phyloP scores from a whole-genome alignment of 352 stramenopile genomes.

The Globisporangium recalcitrans region DNA sequence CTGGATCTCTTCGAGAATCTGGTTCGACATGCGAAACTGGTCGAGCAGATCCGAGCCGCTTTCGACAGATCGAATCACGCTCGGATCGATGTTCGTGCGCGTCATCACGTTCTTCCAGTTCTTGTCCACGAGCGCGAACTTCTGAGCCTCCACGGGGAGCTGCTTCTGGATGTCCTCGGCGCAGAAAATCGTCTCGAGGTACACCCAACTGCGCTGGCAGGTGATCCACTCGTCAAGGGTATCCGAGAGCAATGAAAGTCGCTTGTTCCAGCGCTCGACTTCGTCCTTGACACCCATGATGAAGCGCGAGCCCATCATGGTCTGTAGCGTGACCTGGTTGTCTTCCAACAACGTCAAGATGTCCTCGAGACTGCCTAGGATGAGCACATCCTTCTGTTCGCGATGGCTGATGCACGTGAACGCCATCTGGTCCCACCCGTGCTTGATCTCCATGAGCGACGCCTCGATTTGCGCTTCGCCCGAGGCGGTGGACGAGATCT shows the following conservation, averaged over 20 bases:
- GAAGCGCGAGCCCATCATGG: slow-evolving; percentile 91
- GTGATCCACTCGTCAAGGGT: slow-evolving; percentile 84
- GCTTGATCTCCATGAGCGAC: slow-evolving; percentile 85
- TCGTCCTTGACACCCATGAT: slow-evolving; percentile 90
- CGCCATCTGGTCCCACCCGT: slow-evolving; percentile 84
- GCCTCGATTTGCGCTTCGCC: slow-evolving; percentile 89
- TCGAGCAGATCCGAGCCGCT: slow-evolving; percentile 67
- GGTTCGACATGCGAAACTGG: slow-evolving; percentile 82
- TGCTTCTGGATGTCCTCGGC: slow-evolving; percentile 88
- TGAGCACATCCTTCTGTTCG: slow-evolving; percentile 85
- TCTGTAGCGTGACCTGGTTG: slow-evolving; percentile 89
- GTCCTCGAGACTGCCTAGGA: slow-evolving; percentile 88
- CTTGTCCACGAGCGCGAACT: slow-evolving; percentile 82
- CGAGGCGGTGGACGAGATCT: slow-evolving; percentile 82
- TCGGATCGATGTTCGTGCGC: slow-evolving; percentile 66
- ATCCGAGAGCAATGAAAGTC: slow-evolving; percentile 75
- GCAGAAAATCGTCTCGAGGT: slow-evolving; percentile 87
- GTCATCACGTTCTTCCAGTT: slow-evolving; percentile 86
- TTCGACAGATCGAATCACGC: slow-evolving; percentile 75
- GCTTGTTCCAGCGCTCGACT: slow-evolving; percentile 88
- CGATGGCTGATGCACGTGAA: slow-evolving; percentile 84
- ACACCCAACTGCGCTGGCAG: slow-evolving; percentile 87
- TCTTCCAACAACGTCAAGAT: slow-evolving; percentile 88
- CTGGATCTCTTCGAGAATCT: slow-evolving; percentile 87
- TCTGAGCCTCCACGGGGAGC: slow-evolving; percentile 78